Evolutionary conservation across 2,329 filamentous ascomycete genomes (phyloP).

Genomic region (Tolypocladium amazonense): DNA sequence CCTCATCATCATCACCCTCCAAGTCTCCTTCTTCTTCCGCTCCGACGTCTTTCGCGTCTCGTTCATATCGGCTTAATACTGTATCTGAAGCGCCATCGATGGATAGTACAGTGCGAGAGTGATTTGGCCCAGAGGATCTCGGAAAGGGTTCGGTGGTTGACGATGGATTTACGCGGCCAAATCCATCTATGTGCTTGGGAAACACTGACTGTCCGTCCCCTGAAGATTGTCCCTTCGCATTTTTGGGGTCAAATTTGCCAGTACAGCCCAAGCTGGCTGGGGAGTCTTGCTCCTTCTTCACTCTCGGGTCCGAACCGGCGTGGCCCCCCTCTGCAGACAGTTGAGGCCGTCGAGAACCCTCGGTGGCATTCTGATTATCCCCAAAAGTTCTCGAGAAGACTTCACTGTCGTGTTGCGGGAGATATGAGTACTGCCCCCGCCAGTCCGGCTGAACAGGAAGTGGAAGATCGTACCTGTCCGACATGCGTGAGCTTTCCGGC

Average conservation of each 20-base stretch:
- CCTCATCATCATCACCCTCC: conserved; percentile 46
- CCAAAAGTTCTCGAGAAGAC: conserved; percentile 35
- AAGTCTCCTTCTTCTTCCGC: conserved; percentile 42
- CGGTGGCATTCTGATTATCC: conserved; percentile 10
- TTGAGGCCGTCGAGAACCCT: background rate
- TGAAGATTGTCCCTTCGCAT: background rate
- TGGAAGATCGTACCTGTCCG: conserved; percentile 41
- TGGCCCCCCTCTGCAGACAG: background rate
- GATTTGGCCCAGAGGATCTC: conserved; percentile 1
- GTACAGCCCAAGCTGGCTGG: background rate
- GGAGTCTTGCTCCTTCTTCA: background rate
- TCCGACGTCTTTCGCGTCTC: conserved; percentile 22
- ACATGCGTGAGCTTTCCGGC: conserved; percentile 42
- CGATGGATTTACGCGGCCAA: background rate
- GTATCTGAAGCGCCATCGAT: conserved; percentile 16
- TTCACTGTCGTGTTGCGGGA: conserved; percentile 32
- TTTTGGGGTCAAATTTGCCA: background rate
- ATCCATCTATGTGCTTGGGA: background rate
- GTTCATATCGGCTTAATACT: conserved; percentile 20
- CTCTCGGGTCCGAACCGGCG: background rate
- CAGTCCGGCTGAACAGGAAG: conserved; percentile 45
- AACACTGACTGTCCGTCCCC: background rate
- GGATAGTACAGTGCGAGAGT: conserved; percentile 1
- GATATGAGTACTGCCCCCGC: conserved; percentile 44
- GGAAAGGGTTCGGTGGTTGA: background rate